These are phyloP conservation scores for Piloderma croceum DNA, from an alignment of 768 basidiomycete species.

Conservation along the genomic window DNA sequence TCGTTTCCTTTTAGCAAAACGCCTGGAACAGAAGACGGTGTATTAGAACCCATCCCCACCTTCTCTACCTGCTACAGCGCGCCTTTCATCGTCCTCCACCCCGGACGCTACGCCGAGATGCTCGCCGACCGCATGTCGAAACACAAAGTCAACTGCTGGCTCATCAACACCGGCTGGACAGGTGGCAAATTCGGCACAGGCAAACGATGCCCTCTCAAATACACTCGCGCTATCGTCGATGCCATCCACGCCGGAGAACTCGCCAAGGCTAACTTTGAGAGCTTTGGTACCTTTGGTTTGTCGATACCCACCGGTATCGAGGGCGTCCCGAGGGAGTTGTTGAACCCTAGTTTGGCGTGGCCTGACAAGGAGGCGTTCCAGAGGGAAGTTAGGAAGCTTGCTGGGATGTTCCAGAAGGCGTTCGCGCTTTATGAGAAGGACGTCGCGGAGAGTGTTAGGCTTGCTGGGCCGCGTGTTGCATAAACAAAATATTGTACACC, in stretches of 20 bases:
- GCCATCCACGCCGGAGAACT: slow-evolving; percentile 93
- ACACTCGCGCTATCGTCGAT: slow-evolving; percentile 94
- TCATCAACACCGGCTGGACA: slow-evolving; percentile 98
- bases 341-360: slow-evolving; percentile 89
- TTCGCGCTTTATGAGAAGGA: slow-evolving; percentile 89
- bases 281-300: slow-evolving; percentile 77
- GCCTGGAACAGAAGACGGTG: slow-evolving; percentile 97
- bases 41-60: slow-evolving; percentile 96
- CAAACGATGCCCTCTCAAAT: slow-evolving; percentile 93
- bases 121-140: slow-evolving; percentile 89
- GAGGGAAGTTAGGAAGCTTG: slow-evolving; percentile 83
- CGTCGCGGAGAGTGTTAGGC: slow-evolving; percentile 71
- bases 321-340: slow-evolving; percentile 85
- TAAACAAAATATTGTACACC: too few species aligned
- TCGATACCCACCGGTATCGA: slow-evolving; percentile 77
- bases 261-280: slow-evolving; percentile 81
- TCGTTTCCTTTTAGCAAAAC: slow-evolving; percentile 73
- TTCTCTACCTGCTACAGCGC: slow-evolving; percentile 99
- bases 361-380: slow-evolving; percentile 83
- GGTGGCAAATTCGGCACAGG: slow-evolving; percentile 91
- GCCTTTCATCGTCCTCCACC: slow-evolving; percentile 98
- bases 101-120: slow-evolving; percentile 95
- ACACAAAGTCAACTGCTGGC: slow-evolving; percentile 90
- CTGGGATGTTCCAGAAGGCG: slow-evolving; percentile 89
- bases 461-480: slow-evolving; percentile 92